Evolutionary conservation across 257 asterid species (phyloP).

Genomic region (Nicotiana paniculata): DNA sequence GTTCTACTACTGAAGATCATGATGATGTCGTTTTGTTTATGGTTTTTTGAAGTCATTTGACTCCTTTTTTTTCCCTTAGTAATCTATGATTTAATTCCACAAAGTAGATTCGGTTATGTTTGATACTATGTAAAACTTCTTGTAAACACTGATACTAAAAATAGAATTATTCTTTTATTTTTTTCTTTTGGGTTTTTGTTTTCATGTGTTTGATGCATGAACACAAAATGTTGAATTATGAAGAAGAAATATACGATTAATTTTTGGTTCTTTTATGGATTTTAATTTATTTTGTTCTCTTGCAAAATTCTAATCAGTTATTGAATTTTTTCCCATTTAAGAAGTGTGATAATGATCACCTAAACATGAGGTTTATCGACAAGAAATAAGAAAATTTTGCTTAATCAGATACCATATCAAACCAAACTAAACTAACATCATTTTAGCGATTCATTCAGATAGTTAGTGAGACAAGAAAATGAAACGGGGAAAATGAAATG

Average conservation of each 20-base stretch:
- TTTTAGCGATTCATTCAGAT: not conserved
- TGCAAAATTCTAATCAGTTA: not conserved
- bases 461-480: too few relatives aligned
- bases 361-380: not conserved
- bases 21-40: not conserved
- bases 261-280: not conserved
- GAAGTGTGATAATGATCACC: not conserved
- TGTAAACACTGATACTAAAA: not conserved
- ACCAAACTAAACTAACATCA: not conserved
- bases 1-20: slow-evolving; percentile 22
- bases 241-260: not conserved
- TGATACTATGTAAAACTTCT: not conserved
- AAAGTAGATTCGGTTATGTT: not conserved
- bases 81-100: not conserved
- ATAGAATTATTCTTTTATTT: not conserved
- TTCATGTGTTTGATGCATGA: not conserved
- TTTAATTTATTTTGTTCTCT: not conserved
- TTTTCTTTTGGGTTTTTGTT: not conserved
- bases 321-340: not conserved
- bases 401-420: not conserved
- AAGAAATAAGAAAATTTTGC: not conserved
- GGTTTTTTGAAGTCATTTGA: not conserved
- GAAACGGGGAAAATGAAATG: too few relatives aligned
- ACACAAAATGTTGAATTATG: not conserved
- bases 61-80: not conserved